These are phyloP conservation scores for Phallus indusiatus DNA, from an alignment of 768 basidiomycete genomes.

Conservation along the genomic window DNA sequence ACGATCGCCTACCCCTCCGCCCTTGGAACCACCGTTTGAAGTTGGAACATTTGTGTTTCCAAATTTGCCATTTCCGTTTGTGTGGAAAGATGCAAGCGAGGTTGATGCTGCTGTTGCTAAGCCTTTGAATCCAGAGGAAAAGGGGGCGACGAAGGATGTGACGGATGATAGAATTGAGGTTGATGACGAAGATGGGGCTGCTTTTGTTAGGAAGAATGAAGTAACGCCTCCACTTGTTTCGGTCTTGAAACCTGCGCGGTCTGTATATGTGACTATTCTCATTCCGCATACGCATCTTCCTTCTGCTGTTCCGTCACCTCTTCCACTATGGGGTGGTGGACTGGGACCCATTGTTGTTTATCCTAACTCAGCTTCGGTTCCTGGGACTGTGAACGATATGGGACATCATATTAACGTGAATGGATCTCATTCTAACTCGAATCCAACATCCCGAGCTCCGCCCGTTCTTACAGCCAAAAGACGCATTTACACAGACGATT, in stretches of 20 bases:
- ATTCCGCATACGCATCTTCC: conserved; percentile 55
- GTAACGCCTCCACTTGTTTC: background rate
- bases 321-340: conserved; percentile 67
- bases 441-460: background rate
- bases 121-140: background rate
- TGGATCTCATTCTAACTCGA: conserved; percentile 2
- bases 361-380: conserved; percentile 25
- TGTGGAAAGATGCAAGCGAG: background rate
- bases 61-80: conserved; percentile 48
- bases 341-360: conserved; percentile 12
- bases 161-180: background rate
- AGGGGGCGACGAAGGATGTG: background rate
- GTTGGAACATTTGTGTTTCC: conserved; percentile 55
- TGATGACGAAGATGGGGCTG: background rate
- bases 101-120: background rate
- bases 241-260: conserved; percentile 6
- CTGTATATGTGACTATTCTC: conserved; percentile 37
- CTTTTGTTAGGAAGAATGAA: background rate
- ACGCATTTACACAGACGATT: conserved; percentile 73
- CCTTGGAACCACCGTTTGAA: conserved; percentile 20
- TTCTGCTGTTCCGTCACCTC: conserved; percentile 38
- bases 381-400: conserved; percentile 17
- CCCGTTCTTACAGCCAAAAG: conserved; percentile 13
- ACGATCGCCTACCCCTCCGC: conserved; percentile 8
- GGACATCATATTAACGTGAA: background rate